phyloP scores from a whole-genome alignment of 2,329 filamentous ascomycete species.

The Saccharata proteae region DNA sequence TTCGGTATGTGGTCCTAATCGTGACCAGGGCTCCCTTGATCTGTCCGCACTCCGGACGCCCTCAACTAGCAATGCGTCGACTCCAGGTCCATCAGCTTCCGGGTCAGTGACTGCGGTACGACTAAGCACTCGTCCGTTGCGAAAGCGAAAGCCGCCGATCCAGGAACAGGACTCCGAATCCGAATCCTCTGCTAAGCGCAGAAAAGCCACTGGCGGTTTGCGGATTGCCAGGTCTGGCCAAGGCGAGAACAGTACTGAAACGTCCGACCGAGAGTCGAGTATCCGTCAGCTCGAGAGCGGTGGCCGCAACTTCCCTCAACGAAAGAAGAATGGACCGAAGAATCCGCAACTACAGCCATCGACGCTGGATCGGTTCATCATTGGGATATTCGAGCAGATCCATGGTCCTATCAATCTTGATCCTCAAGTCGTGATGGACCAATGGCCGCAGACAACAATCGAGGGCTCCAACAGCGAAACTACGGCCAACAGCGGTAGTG shows the following conservation, averaged over 20 bases:
- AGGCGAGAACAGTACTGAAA: not conserved
- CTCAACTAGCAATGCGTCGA: not conserved
- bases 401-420: conserved; percentile 31
- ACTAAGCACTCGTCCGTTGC: conserved; percentile 1
- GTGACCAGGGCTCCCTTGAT: conserved; percentile 3
- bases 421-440: conserved; percentile 21
- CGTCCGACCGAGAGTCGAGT: not conserved
- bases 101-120: not conserved
- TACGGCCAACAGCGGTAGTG: not conserved
- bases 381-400: conserved; percentile 39
- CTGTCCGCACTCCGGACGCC: conserved; percentile 1
- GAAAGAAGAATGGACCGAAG: conserved; percentile 20
- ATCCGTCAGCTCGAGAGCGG: conserved; percentile 20
- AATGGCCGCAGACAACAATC: conserved; percentile 12
- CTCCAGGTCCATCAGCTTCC: not conserved
- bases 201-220: conserved; percentile 4
- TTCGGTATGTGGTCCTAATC: no score
- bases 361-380: conserved; percentile 36
- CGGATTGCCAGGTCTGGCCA: conserved; percentile 1
- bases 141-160: conserved; percentile 1
- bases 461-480: conserved; percentile 1
- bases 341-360: conserved; percentile 34
- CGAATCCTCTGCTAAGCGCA: conserved; percentile 3
- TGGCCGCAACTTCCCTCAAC: conserved; percentile 19
- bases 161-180: conserved; percentile 3